Percentiles rank a stretch among this genome's conserved stretches.
Conservation (phyloP, 116 monocot species). For the Dioscorea cayenensis region DNA sequence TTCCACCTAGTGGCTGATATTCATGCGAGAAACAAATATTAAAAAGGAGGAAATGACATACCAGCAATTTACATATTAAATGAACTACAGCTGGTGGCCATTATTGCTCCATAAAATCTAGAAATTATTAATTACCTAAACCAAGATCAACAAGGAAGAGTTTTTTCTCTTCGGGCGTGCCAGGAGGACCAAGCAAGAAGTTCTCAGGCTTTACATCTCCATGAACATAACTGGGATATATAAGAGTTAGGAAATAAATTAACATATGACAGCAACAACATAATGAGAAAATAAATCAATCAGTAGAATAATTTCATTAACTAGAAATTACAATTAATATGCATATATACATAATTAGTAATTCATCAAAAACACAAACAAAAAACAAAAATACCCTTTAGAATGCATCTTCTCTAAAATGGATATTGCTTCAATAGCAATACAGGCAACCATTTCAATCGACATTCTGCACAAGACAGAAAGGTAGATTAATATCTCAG, state of each 20-base stretch:
- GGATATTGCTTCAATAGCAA: slow-evolving; percentile 93
- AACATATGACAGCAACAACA: not conserved
- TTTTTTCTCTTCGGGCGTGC: slow-evolving; percentile 77
- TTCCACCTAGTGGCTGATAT: slow-evolving; percentile 88
- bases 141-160: slow-evolving; percentile 99
- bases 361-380: not conserved
- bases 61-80: not conserved
- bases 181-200: slow-evolving; percentile 79
- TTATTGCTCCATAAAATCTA: not conserved
- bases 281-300: not conserved
- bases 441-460: slow-evolving; percentile 95
- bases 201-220: slow-evolving; percentile 99
- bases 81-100: not conserved
- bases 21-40: not conserved
- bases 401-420: slow-evolving; percentile 98
- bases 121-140: slow-evolving; percentile 47
- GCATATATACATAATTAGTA: not conserved
- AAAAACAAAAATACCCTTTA: slow-evolving; percentile 70
- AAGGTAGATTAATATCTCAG: not conserved
- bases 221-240: slow-evolving; percentile 71
- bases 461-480: slow-evolving; percentile 67
- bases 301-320: not conserved
- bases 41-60: not conserved
- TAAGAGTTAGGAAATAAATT: not conserved
- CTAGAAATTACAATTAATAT: not conserved